These are phyloP conservation scores for Volvox africanus DNA, from an alignment of 139 green algal species.

Conservation along the genomic window DNA sequence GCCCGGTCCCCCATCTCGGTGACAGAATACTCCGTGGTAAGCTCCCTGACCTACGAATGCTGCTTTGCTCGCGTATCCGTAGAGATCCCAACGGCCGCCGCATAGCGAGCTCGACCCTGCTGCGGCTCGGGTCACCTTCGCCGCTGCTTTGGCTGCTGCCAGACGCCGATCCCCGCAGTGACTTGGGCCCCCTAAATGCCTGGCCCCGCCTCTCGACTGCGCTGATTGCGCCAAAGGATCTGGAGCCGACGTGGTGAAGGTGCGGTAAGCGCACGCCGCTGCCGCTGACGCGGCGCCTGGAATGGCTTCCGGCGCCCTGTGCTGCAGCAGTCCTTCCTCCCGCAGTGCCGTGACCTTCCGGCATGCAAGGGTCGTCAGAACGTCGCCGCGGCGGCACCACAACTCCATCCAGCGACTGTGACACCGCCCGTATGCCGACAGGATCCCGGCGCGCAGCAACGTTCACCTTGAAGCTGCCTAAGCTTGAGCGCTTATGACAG, in stretches of 20 bases:
- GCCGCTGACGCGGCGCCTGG: background rate
- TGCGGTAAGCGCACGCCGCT: background rate
- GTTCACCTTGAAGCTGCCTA: too few species aligned
- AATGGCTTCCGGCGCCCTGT: background rate
- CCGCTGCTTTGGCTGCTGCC: slow-evolving; percentile 14
- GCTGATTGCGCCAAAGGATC: background rate
- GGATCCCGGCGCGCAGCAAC: background rate
- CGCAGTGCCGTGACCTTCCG: background rate
- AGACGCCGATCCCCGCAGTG: background rate
- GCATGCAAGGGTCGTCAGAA: background rate
- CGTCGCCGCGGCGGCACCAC: background rate
- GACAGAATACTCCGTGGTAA: too few species aligned
- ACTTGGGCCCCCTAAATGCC: background rate
- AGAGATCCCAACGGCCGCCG: background rate
- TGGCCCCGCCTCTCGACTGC: background rate
- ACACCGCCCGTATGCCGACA: background rate
- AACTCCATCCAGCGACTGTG: background rate
- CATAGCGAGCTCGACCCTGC: background rate
- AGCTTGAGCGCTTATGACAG: too few species aligned
- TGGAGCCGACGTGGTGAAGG: background rate
- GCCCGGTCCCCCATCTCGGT: background rate
- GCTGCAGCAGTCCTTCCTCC: background rate
- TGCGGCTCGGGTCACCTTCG: background rate
- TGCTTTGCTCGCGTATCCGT: background rate
- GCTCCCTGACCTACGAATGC: too few species aligned